Percentiles rank a stretch among this genome's conserved stretches.
Conservation (phyloP, 2,329 filamentous ascomycete species). For the Calonectria multiphialidica region DNA sequence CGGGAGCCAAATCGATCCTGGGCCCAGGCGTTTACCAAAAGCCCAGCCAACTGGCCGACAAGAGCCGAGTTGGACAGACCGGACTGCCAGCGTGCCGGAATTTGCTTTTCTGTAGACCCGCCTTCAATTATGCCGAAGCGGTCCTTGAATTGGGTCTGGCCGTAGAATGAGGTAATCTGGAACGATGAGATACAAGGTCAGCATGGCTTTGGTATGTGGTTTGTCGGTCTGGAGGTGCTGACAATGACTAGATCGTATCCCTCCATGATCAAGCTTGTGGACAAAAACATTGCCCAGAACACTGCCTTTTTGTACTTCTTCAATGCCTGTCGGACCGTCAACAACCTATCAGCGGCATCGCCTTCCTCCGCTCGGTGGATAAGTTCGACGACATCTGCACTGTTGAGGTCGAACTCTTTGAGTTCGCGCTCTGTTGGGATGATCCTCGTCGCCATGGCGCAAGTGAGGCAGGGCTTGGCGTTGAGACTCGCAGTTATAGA, state of each 20-base stretch:
- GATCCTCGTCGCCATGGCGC: constrained; percentile 21
- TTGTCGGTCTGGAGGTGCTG: constrained; percentile 22
- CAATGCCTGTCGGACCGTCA: constrained; percentile 41
- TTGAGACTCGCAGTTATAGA: not conserved
- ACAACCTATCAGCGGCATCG: constrained; percentile 33
- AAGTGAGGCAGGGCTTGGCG: not conserved
- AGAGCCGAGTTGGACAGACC: constrained; percentile 57
- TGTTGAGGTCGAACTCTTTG: constrained; percentile 24
- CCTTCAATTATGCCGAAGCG: constrained; percentile 23
- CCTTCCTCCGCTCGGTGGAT: constrained; percentile 30
- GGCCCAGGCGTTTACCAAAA: constrained; percentile 55
- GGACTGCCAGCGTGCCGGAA: constrained; percentile 60
- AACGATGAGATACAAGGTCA: not conserved
- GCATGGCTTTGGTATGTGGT: not conserved
- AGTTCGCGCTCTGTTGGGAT: constrained; percentile 31
- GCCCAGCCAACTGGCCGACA: constrained; percentile 58
- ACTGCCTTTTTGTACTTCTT: constrained; percentile 46
- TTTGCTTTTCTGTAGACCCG: constrained; percentile 47
- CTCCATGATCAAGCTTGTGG: constrained; percentile 43
- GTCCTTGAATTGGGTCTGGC: constrained; percentile 29
- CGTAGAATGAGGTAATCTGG: constrained; percentile 30
- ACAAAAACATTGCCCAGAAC: constrained; percentile 45
- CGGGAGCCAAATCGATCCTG: constrained; percentile 52
- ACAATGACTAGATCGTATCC: constrained; percentile 53
- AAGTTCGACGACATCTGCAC: constrained; percentile 23